phyloP scores from a whole-genome alignment of 2,329 filamentous ascomycete species.

The Aspergillus fijiensis region DNA sequence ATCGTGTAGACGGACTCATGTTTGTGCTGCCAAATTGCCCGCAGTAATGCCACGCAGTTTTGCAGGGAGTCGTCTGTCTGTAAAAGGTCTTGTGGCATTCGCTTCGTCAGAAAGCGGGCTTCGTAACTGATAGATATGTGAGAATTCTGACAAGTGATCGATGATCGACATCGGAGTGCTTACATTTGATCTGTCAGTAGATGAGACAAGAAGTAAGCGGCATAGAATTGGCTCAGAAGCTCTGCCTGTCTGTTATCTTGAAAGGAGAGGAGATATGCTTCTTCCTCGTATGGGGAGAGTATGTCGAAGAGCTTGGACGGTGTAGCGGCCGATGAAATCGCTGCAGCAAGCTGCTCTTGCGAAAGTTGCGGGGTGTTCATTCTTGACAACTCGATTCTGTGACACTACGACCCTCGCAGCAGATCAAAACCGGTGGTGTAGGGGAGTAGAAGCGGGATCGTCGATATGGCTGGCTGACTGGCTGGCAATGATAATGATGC shows the following conservation, averaged over 20 bases:
- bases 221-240: conserved; percentile 40
- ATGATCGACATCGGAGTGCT: conserved; percentile 15
- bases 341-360: conserved; percentile 29
- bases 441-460: not conserved
- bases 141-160: conserved; percentile 1
- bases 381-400: not conserved
- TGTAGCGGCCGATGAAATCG: conserved; percentile 29
- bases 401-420: not conserved
- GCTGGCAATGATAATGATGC: conserved; percentile 15
- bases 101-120: conserved; percentile 40
- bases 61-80: conserved; percentile 34
- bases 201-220: conserved; percentile 41
- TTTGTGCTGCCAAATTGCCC: conserved; percentile 41
- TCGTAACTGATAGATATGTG: conserved; percentile 31
- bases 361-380: conserved; percentile 36
- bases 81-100: conserved; percentile 34
- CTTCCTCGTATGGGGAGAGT: conserved; percentile 37
- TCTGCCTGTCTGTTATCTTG: conserved; percentile 23
- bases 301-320: conserved; percentile 37
- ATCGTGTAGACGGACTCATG: conserved; percentile 37
- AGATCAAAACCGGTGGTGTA: not conserved
- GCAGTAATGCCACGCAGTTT: conserved; percentile 37
- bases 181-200: conserved; percentile 43
- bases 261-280: conserved; percentile 33
- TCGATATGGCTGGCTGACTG: too few species aligned